Base-by-base conservation (phyloP, 2,329 filamentous ascomycete genomes). In the Verticillium longisporum region DNA sequence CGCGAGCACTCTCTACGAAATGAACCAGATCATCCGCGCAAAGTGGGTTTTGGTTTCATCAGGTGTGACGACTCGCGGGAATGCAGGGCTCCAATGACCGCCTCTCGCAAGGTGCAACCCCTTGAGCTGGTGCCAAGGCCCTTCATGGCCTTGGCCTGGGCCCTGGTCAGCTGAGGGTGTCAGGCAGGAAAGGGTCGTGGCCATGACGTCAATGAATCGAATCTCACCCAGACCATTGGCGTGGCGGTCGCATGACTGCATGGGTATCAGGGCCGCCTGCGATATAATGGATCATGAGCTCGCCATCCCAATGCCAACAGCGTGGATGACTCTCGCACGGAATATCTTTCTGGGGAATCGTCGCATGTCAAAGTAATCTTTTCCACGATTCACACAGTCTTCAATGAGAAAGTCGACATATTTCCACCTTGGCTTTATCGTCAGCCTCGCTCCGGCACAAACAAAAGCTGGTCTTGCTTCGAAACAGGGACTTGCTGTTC, bases 401-500 rank as follows among this genome's bases (percentile, higher is more conserved):
- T 18, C 41, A n/a, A 50, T 50, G 41, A 50, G n/a, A n/a, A 18
- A 15, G n/a, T 4, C 15, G 4, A 9, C 3, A 21, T 21, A 21
- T 2, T 4, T 26, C 15, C 3, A 18, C 7, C 41, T 7, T 9
- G 41, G 41, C 41, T 50, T 50, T 6, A 1, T 50, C n/a, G 41
- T 18, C 41, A 50, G 7, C 41, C n/a, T 50, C 4, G 6, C 18
- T 21, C n/a, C 3, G n/a, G 41, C n/a, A 7, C n/a, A 18, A 15
- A 6, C 15, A 18, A 6, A 56, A 31, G 62, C 62, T 21, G 59
- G 58, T 14, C 36, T 55, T 10, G 10, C 54, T 3, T 61, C 63
- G 14, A 65, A 65, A 31, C 57, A 61, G 10, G 63, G 63, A 26
- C 57, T 65, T 1, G 63, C 62, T 14, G 59, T 60, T 31, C 58